Evolutionary conservation across 306 rosid species (phyloP).

Genomic region (Astragalus membranaceus): DNA sequence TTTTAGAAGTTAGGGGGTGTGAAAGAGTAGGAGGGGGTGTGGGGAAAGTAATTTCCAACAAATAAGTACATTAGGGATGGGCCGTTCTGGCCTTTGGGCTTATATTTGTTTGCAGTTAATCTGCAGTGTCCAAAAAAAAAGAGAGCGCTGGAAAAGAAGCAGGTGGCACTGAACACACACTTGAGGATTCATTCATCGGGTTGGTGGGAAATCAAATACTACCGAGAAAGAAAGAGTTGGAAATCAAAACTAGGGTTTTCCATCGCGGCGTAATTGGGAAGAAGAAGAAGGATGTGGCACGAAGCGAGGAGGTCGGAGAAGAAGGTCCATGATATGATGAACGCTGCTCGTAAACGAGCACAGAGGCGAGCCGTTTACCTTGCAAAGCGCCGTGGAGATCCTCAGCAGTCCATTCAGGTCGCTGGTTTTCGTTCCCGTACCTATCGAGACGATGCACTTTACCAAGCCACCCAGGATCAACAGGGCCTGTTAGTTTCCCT

Average conservation of each 20-base stretch:
- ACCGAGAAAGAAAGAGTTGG: too few species aligned
- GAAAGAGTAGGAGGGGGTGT: too few species aligned
- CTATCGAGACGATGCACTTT: slow-evolving; percentile 86
- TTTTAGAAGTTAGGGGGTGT: too few species aligned
- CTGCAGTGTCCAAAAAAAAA: neutral
- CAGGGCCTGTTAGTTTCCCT: slow-evolving; percentile 78
- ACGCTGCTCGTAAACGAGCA: slow-evolving; percentile 96
- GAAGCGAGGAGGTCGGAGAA: slow-evolving; percentile 94
- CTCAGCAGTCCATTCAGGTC: slow-evolving; percentile 83
- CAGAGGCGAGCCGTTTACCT: slow-evolving; percentile 87
- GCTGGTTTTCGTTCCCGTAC: slow-evolving; percentile 66
- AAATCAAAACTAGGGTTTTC: slow-evolving; percentile 33
- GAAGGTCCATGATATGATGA: slow-evolving; percentile 99
- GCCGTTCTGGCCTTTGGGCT: neutral
- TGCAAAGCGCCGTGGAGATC: slow-evolving; percentile 95
- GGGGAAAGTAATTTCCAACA: too few species aligned
- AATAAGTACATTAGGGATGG: neutral
- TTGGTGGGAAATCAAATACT: neutral
- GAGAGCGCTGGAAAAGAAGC: neutral
- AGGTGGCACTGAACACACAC: neutral
- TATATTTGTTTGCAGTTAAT: too few species aligned
- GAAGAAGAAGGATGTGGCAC: slow-evolving; percentile 77
- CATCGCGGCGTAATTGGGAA: neutral
- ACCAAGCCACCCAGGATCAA: slow-evolving; percentile 90
- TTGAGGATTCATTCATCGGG: neutral